A percentile compares a stretch with the other conserved stretches of the same genome.
phyloP scores from a whole-genome alignment of 768 basidiomycete species.

The Amanita rubescens region DNA sequence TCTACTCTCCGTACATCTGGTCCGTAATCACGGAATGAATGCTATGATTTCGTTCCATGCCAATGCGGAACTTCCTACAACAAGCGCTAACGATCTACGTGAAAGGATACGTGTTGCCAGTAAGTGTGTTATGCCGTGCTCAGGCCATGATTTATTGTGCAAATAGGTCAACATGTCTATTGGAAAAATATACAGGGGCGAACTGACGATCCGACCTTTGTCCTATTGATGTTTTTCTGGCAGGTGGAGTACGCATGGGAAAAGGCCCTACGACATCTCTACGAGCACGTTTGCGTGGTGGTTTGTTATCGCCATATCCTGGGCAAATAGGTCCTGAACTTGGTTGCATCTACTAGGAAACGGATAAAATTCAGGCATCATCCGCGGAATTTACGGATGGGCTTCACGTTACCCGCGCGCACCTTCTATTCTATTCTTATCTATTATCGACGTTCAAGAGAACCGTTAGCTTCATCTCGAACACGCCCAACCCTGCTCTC shows the following conservation, averaged over 20 bases:
- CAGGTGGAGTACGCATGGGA: constrained; percentile 59
- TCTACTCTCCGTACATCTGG: constrained; percentile 40
- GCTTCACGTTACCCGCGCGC: constrained; percentile 52
- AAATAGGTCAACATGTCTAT: constrained; percentile 35
- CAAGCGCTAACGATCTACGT: constrained; percentile 34
- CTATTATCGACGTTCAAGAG: constrained; percentile 49
- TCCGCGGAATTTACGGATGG: constrained; percentile 41
- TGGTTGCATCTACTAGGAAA: constrained; percentile 30
- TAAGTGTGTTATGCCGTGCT: constrained; percentile 3
- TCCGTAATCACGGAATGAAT: constrained; percentile 34
- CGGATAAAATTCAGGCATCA: constrained; percentile 33
- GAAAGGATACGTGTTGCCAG: constrained; percentile 42
- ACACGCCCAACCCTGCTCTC: constrained; percentile 47
- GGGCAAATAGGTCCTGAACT: neutral
- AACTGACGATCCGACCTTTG: constrained; percentile 47
- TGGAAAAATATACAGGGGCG: constrained; percentile 39
- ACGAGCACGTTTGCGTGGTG: constrained; percentile 40
- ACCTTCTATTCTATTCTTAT: constrained; percentile 49
- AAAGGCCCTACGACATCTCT: constrained; percentile 46
- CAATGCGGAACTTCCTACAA: constrained; percentile 28
- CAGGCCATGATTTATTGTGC: constrained; percentile 1
- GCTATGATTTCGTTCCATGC: constrained; percentile 48
- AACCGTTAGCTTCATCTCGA: constrained; percentile 40
- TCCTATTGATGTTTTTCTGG: constrained; percentile 49
- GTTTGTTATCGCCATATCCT: constrained; percentile 22